Percentiles rank a stretch among this genome's conserved stretches.
phyloP scores from a whole-genome alignment of 164 flowering plant species.

The Liquidambar formosana region DNA sequence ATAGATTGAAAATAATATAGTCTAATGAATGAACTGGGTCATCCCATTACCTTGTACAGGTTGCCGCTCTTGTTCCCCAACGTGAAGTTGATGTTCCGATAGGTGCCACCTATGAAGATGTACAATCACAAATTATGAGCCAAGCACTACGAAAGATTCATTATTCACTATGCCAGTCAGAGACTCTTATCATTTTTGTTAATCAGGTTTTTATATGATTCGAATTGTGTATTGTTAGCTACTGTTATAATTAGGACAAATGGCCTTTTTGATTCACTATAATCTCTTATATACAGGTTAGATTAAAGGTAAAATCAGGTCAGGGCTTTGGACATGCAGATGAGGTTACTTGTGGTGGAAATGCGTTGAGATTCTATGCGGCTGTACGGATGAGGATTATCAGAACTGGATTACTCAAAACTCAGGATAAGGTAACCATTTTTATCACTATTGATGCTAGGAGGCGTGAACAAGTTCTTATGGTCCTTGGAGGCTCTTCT shows the following conservation, averaged over 20 bases:
- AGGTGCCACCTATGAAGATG: conserved; percentile 24
- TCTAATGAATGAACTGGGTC: too few species aligned
- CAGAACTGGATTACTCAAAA: conserved; percentile 54
- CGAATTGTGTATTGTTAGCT: background rate
- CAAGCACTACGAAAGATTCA: conserved; percentile 75
- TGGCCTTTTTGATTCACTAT: background rate
- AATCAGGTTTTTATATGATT: conserved; percentile 59
- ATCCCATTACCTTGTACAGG: conserved; percentile 43
- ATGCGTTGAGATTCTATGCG: conserved; percentile 77
- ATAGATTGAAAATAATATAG: too few species aligned
- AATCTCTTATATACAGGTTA: conserved; percentile 36
- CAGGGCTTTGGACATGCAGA: conserved; percentile 34
- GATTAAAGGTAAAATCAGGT: conserved; percentile 37
- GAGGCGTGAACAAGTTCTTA: too few species aligned
- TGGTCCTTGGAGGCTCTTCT: too few species aligned
- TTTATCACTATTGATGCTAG: too few species aligned
- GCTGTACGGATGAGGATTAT: conserved; percentile 67
- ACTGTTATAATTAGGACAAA: background rate
- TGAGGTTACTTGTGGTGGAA: conserved; percentile 83
- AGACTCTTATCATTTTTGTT: conserved; percentile 66
- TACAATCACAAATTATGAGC: conserved; percentile 64
- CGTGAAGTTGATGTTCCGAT: conserved; percentile 53
- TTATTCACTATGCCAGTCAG: conserved; percentile 56
- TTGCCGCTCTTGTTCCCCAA: conserved; percentile 89
- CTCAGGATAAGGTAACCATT: conserved; percentile 49